Base-by-base conservation (phyloP, 257 asterid species). In the Schizonepeta tenuifolia region DNA sequence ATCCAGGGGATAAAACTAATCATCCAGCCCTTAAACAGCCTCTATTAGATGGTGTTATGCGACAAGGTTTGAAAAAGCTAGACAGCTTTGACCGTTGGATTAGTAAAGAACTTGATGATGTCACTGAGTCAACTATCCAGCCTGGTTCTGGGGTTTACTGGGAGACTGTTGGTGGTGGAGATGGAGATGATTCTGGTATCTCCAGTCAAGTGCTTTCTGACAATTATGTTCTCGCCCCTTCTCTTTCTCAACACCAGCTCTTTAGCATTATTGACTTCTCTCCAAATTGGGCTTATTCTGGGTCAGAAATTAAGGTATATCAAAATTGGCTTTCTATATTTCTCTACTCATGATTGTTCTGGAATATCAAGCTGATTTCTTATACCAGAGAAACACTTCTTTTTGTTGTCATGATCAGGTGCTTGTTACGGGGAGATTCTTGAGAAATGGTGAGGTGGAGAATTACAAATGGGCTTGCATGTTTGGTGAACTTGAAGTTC, bases 11-110 rank as follows among this genome's bases (percentile, higher is more conserved):
- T 53, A 86, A 84, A 75, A 53, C 82, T 24, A 88, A 71, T 78
- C 65, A 86, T 79, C 79, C 89, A 76, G 24, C 86, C 54, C 46
- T 85, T 67, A 88, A 75, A 71, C 92, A 85, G 78, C 91, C 97
- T 79, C 57, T 81, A 51, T 79, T 91, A 78, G 88, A 84, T 76
- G 95, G 94, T 15, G 75, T 92, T 67, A 57, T 75, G 72, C 89
- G 81, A 67, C 87, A 80, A 73, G 88, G 95, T 74, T 82, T 94
- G 81, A 85, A 79, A 85, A 94, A 94, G 86, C 89, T 94, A 10
- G 98, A 94, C 79, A 94, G 98, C 86, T 94, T 94, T 80, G 98
- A 91, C 78, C 92, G 96, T 50, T 94, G 97, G 98, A 86, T 94
- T 85, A 89, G 91, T 79, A 91, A 82, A 85, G 98, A 94, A 81